Evolutionary conservation across 805 yeast genomes (phyloP), one percentile per base, ranked within the genome.

Genomic region (Vanderwaltozyma polyspora): DNA sequence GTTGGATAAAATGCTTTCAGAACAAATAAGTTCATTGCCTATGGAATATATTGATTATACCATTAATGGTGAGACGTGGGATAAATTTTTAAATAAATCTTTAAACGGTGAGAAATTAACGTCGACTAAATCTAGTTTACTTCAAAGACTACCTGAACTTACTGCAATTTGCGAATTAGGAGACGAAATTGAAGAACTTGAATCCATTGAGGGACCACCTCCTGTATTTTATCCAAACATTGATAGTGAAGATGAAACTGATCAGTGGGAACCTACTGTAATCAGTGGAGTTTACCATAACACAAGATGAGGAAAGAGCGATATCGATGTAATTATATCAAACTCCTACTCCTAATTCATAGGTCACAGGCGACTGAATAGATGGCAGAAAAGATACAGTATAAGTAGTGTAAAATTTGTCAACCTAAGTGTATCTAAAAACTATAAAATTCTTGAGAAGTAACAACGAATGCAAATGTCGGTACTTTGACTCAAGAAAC

Each of bases 61-160:
- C 14, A 23, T 54, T 2, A 51, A 51, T 42, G 41, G 19, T 6
- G 31, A 36, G 4, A 29, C 47, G 36, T 52, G 57, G 58, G 19
- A 11, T 3, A 32, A 32, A 12, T 37, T 46, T 30, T 19, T 48
- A 6, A 17, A 21, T 10, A 29, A 31, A 1, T 49, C 54, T n/a
- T n/a, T n/a, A n/a, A n/a, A n/a, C n/a, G n/a, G n/a, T n/a, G 11
- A 23, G 11, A 8, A 16, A 13, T 13, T 28, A 5, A 7, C n/a
- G 4, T 21, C 15, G 11, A 28, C 25, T n/a, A 18, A 24, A 13
- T 16, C 16, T 3, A n/a, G n/a, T n/a, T n/a, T n/a, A n/a, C n/a
- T n/a, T n/a, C n/a, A n/a, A n/a, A n/a, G n/a, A n/a, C n/a, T n/a
- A n/a, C n/a, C n/a, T n/a, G n/a, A n/a, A n/a, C n/a, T n/a, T n/a